phyloP scores from a whole-genome alignment of 2,329 filamentous ascomycete species.

The Stagonosporopsis vannaccii region DNA sequence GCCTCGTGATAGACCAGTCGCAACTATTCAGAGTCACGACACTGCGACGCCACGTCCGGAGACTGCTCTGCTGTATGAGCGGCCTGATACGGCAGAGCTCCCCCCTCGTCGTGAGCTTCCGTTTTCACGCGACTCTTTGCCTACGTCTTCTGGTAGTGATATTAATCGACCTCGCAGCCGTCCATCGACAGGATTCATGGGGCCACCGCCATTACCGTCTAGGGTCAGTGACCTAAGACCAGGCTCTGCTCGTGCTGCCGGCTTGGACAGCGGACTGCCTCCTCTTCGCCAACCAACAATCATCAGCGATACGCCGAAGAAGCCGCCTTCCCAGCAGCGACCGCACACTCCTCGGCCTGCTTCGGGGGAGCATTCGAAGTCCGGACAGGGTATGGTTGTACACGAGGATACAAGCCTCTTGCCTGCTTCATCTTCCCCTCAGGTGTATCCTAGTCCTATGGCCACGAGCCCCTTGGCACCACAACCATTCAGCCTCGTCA shows the following conservation, averaged over 20 bases:
- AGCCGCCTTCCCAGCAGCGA: slow-evolving; percentile 10
- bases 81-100: slow-evolving; percentile 30
- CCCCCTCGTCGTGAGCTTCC: slow-evolving; percentile 51
- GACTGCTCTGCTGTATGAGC: slow-evolving; percentile 27
- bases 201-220: slow-evolving; percentile 45
- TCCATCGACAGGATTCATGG: slow-evolving; percentile 34
- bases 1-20: slow-evolving; percentile 1
- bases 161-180: slow-evolving; percentile 31
- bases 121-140: slow-evolving; percentile 45
- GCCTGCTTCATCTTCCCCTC: slow-evolving; percentile 22
- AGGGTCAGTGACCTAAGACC: slow-evolving; percentile 27
- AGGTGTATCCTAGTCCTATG: background rate
- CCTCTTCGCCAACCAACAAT: slow-evolving; percentile 48
- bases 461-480: slow-evolving; percentile 1
- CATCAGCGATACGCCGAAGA: slow-evolving; percentile 18
- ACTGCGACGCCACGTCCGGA: slow-evolving; percentile 22
- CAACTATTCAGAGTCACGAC: slow-evolving; percentile 15
- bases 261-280: slow-evolving; percentile 37
- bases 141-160: slow-evolving; percentile 37
- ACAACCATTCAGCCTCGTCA: slow-evolving; percentile 30
- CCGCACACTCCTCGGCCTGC: slow-evolving; percentile 7
- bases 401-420: slow-evolving; percentile 11
- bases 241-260: slow-evolving; percentile 25
- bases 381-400: background rate
- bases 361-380: background rate